Conservation (phyloP, 371 early-diverging fungal species). For the Mucor saturninus region DNA sequence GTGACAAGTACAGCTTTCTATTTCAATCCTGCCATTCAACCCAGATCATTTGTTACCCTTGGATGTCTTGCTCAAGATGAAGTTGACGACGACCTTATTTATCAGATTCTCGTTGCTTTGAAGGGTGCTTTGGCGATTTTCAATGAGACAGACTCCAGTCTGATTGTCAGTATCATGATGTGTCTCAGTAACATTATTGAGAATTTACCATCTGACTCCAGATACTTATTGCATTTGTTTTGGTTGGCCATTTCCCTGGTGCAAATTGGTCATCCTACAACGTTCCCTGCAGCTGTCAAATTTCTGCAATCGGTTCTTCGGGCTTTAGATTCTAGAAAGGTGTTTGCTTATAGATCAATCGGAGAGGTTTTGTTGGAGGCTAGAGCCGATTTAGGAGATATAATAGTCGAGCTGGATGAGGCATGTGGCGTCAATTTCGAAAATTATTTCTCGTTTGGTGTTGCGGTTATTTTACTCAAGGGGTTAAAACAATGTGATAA, state of each 20-base stretch:
- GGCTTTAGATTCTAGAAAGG: conserved; percentile 72
- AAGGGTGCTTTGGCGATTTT: conserved; percentile 84
- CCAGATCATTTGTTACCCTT: conserved; percentile 92
- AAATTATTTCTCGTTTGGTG: conserved; percentile 85
- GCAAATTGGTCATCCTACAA: conserved; percentile 83
- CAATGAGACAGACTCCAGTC: conserved; percentile 75
- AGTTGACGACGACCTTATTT: conserved; percentile 85
- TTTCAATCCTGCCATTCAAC: conserved; percentile 91
- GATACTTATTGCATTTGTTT: conserved; percentile 81
- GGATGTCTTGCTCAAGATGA: conserved; percentile 89
- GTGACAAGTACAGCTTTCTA: conserved; percentile 93
- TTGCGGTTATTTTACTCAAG: conserved; percentile 79
- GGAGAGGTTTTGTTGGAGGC: conserved; percentile 72
- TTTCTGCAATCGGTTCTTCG: conserved; percentile 75
- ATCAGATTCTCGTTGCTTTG: conserved; percentile 87
- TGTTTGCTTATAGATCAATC: conserved; percentile 68
- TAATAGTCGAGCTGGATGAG: conserved; percentile 71
- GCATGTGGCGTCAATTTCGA: conserved; percentile 80
- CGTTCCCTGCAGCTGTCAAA: conserved; percentile 74
- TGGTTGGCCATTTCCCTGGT: conserved; percentile 89
- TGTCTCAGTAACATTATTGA: conserved; percentile 86
- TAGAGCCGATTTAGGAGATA: conserved; percentile 68
- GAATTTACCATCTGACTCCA: conserved; percentile 75
- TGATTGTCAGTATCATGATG: conserved; percentile 85
- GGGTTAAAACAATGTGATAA: conserved; percentile 81